These are phyloP conservation scores for Macrocystidia cucumis DNA, from an alignment of 1,284 basidiomycete species.

Conservation along the genomic window DNA sequence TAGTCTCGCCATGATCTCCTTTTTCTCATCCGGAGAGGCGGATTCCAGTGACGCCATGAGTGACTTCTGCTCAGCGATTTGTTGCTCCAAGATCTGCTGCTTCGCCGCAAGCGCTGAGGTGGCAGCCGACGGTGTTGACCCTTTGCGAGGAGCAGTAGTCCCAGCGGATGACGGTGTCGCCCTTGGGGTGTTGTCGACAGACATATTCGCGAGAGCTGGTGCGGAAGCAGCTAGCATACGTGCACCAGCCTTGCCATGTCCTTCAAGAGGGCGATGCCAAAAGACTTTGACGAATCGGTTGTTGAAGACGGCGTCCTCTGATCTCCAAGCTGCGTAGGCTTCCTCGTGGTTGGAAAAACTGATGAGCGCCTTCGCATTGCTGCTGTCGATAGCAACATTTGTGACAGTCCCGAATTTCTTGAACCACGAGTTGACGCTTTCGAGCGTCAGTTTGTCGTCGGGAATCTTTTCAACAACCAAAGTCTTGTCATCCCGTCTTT, in stretches of 20 bases:
- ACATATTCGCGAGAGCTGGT: slow-evolving; percentile 55
- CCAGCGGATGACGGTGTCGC: slow-evolving; percentile 13
- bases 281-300: slow-evolving; percentile 94
- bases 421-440: slow-evolving; percentile 84
- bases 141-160: slow-evolving; percentile 26
- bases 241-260: slow-evolving; percentile 71
- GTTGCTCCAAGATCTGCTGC: slow-evolving; percentile 72
- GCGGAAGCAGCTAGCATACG: slow-evolving; percentile 76
- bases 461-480: slow-evolving; percentile 95
- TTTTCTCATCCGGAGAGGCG: slow-evolving; percentile 70
- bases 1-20: slow-evolving; percentile 70
- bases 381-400: slow-evolving; percentile 81
- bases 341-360: slow-evolving; percentile 83
- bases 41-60: slow-evolving; percentile 68
- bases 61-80: slow-evolving; percentile 86
- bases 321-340: slow-evolving; percentile 86
- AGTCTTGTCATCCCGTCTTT: slow-evolving; percentile 72
- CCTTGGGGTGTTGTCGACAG: slow-evolving; percentile 17
- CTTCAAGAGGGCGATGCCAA: slow-evolving; percentile 89
- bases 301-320: slow-evolving; percentile 88
- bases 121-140: slow-evolving; percentile 25
- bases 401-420: slow-evolving; percentile 90
- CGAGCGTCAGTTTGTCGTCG: slow-evolving; percentile 70
- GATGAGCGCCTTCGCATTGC: slow-evolving; percentile 76
- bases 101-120: slow-evolving; percentile 53